Evolutionary conservation across 2,329 filamentous ascomycete genomes (phyloP), one percentile per base, ranked within the genome.

Genomic region (Cytospora schulzeri): DNA sequence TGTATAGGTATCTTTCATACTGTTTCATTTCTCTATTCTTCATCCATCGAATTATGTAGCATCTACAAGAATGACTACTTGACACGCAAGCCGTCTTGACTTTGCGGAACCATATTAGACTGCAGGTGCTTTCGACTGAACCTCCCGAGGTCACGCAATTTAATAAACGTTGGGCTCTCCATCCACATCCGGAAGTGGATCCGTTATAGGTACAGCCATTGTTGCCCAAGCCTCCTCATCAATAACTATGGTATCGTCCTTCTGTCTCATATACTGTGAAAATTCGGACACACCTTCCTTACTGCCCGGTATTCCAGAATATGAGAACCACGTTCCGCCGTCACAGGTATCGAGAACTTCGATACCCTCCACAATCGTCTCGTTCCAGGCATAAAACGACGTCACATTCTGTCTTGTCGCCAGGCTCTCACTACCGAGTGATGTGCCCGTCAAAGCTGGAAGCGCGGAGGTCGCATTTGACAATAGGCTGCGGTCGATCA

Each of bases 321-420:
- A 74, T 15, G 73, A 74, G 35, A 72, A 70, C 71, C 73, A 74
- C 4, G 70, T 66, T 56, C 73, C 71, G 3, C 71, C 70, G 31
- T 70, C 63, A 64, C 72, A 71, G 2, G 69, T 71, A 50, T 74
- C 72, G 1, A 70, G 26, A 31, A 66, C 68, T 28, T 66, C 64
- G n/a, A 70, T 73, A 4, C 73, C 73, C 56, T 72, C 70, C 15
- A 74, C 71, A 51, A 74, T 74, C 11, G 73, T 74, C 17, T 70
- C 66, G 45, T 74, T 75, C 72, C 72, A 74, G 60, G 71, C 71
- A 61, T 74, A 75, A 48, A 67, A 68, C 15, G 72, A 73, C n/a
- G 71, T 72, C 24, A 72, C 72, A 35, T 71, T 73, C 66, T 75
- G 72, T 54, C 73, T 70, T 3, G 72, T 73, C 1, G 58, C 62